Evolutionary conservation across 495 filamentous ascomycete species (phyloP).

Genomic region (Xylaria venustula): DNA sequence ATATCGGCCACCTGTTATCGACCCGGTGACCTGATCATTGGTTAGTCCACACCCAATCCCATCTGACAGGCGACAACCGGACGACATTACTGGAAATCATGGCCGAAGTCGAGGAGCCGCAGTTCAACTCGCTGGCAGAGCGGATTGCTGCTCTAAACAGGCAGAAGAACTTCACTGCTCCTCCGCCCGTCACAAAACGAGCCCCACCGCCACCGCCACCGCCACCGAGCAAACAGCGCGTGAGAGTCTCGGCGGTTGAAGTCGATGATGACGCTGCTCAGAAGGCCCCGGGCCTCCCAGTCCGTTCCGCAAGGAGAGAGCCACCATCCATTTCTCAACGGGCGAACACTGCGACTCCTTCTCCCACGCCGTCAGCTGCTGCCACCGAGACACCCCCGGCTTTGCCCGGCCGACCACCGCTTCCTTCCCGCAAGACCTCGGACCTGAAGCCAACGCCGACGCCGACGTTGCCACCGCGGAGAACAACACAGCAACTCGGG

Average conservation of each 20-base stretch:
- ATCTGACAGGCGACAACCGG: neutral
- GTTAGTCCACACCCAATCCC: no score
- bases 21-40: no score
- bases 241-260: conserved; percentile 22
- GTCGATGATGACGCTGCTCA: conserved; percentile 20
- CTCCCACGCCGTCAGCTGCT: conserved; percentile 12
- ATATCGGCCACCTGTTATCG: no score
- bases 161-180: conserved; percentile 48
- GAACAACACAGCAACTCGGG: conserved; percentile 30
- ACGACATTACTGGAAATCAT: conserved; percentile 25
- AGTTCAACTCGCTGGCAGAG: conserved; percentile 53
- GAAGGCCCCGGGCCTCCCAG: conserved; percentile 37
- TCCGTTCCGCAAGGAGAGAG: conserved; percentile 42
- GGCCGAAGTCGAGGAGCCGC: conserved; percentile 54
- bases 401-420: conserved; percentile 34
- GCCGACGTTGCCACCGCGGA: conserved; percentile 40
- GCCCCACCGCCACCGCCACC: conserved; percentile 52
- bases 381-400: conserved; percentile 22
- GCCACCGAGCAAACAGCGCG: conserved; percentile 21
- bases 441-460: conserved; percentile 32
- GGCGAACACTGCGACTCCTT: conserved; percentile 20
- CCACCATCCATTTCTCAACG: conserved; percentile 41
- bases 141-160: conserved; percentile 56
- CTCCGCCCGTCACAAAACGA: conserved; percentile 39
- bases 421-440: conserved; percentile 34